A percentile compares a stretch with the other conserved stretches of the same genome.
These are phyloP conservation scores for Ceratocystis eucalypticola DNA, from an alignment of 2,329 filamentous ascomycete genomes.

Conservation along the genomic window DNA sequence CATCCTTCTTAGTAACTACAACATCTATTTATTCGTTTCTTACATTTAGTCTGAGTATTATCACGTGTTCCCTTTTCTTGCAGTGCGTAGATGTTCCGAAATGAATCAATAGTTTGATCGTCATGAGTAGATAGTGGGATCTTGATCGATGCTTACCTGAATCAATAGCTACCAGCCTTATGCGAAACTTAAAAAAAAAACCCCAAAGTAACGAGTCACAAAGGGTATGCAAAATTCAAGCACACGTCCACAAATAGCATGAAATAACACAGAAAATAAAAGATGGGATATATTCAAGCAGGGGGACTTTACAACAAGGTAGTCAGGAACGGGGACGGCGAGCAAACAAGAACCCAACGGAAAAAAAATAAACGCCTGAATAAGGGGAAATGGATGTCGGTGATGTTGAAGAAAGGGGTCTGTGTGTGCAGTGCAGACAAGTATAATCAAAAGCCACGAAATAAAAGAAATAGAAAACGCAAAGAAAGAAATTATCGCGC, in stretches of 20 bases:
- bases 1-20: not conserved
- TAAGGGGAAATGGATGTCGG: slow-evolving; percentile 15
- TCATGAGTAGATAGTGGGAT: not conserved
- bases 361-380: slow-evolving; percentile 19
- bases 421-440: not conserved
- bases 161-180: not conserved
- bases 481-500: slow-evolving; percentile 14
- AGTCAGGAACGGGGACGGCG: not conserved
- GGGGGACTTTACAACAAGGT: not conserved
- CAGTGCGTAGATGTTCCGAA: no score
- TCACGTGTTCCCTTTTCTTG: not conserved
- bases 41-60: not conserved
- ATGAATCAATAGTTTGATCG: not conserved
- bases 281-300: not conserved
- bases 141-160: not conserved
- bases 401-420: no score
- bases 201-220: not conserved
- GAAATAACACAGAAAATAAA: not conserved
- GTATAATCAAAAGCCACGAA: slow-evolving; percentile 7
- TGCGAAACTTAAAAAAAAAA: not conserved
- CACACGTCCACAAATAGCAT: not conserved
- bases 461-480: slow-evolving; percentile 16
- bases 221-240: not conserved
- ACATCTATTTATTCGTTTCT: not conserved
- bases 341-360: not conserved